Conservation (phyloP, 768 basidiomycete species). For the Boletellus ananas region DNA sequence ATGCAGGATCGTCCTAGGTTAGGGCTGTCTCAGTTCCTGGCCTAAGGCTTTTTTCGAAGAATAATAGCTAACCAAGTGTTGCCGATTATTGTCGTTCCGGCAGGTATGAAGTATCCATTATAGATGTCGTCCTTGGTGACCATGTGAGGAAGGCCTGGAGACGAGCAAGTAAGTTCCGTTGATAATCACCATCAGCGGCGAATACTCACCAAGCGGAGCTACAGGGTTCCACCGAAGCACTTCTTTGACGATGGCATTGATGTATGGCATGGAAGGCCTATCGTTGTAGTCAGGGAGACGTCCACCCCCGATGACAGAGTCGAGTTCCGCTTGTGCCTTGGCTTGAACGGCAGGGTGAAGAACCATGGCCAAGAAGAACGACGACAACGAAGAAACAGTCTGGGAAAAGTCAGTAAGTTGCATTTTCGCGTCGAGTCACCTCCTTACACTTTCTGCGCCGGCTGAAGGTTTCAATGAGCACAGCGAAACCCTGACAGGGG, state of each 20-base stretch:
- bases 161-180: constrained; percentile 8
- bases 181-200: constrained; percentile 8
- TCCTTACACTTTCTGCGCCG: constrained; percentile 37
- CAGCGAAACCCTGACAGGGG: neutral
- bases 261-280: constrained; percentile 24
- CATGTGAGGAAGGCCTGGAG: constrained; percentile 30
- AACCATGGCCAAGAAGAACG: constrained; percentile 31
- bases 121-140: constrained; percentile 32
- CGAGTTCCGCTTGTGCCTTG: constrained; percentile 29
- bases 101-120: constrained; percentile 32
- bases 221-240: constrained; percentile 33
- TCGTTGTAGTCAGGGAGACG: constrained; percentile 32
- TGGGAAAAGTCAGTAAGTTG: constrained; percentile 6
- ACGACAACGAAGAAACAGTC: constrained; percentile 30
- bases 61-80: constrained; percentile 48
- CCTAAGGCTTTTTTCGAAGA: neutral
- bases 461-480: constrained; percentile 25
- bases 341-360: constrained; percentile 27
- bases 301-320: constrained; percentile 24
- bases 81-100: constrained; percentile 49
- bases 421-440: neutral
- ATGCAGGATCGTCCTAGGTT: constrained; percentile 36
- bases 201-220: constrained; percentile 30
- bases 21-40: constrained; percentile 4
- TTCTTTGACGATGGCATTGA: constrained; percentile 29